Percentiles rank a stretch among this genome's conserved stretches.
Conservation (phyloP, 2,329 filamentous ascomycete genomes). For the Nemania serpens region DNA sequence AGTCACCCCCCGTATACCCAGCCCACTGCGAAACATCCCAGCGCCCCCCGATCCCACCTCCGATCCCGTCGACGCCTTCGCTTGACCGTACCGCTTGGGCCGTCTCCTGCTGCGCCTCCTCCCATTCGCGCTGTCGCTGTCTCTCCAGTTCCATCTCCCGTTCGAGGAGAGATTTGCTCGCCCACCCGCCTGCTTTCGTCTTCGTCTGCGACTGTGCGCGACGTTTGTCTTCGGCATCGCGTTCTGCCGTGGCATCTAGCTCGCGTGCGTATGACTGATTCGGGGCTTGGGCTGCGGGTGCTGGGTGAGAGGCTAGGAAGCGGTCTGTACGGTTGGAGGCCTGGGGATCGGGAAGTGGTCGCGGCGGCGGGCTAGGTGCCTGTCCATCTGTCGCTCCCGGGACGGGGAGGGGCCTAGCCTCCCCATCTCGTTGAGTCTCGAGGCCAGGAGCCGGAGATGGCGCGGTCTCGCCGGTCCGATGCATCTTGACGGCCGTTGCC, state of each 20-base stretch:
- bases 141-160: slow-evolving; percentile 81
- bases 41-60: slow-evolving; percentile 67
- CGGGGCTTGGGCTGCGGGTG: slow-evolving; percentile 48
- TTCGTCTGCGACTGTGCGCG: slow-evolving; percentile 62
- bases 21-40: slow-evolving; percentile 80
- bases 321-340: slow-evolving; percentile 58
- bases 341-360: slow-evolving; percentile 39
- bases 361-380: slow-evolving; percentile 27
- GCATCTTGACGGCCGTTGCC: slow-evolving; percentile 37
- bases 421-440: slow-evolving; percentile 47
- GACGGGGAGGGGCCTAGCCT: slow-evolving; percentile 59
- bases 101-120: slow-evolving; percentile 71
- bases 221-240: slow-evolving; percentile 64
- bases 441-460: slow-evolving; percentile 33
- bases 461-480: slow-evolving; percentile 35
- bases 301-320: slow-evolving; percentile 60
- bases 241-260: slow-evolving; percentile 63
- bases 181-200: slow-evolving; percentile 67
- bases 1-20: slow-evolving; percentile 76
- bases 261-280: slow-evolving; percentile 60
- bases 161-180: slow-evolving; percentile 73
- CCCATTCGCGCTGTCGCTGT: slow-evolving; percentile 79
- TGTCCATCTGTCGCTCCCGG: slow-evolving; percentile 45
- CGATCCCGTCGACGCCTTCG: slow-evolving; percentile 64
- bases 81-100: slow-evolving; percentile 58